Evolutionary conservation across 2,329 filamentous ascomycete species (phyloP).

Genomic region (Trichoderma hamatum): DNA sequence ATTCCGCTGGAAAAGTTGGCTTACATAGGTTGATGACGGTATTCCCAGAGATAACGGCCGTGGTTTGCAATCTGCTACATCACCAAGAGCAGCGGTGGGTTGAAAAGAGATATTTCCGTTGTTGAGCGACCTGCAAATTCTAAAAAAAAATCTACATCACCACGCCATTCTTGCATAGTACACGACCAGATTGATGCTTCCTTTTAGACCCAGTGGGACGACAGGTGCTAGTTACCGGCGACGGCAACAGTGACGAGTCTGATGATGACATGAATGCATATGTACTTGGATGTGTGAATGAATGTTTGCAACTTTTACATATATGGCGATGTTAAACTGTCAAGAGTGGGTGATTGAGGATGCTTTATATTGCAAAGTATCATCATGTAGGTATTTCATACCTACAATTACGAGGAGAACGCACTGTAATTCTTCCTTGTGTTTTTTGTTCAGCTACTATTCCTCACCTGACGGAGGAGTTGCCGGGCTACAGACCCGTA

Average conservation of each 20-base stretch:
- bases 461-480: neutral
- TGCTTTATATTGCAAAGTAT: neutral
- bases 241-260: neutral
- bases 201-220: neutral
- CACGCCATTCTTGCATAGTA: neutral
- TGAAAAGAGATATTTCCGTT: slow-evolving; percentile 88
- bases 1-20: slow-evolving; percentile 82
- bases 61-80: slow-evolving; percentile 79
- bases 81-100: slow-evolving; percentile 89
- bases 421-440: neutral
- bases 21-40: slow-evolving; percentile 84
- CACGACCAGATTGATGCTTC: neutral
- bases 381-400: neutral
- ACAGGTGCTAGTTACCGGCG: neutral
- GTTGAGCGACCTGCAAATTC: slow-evolving; percentile 50
- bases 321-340: neutral
- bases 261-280: neutral
- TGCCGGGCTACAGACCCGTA: neutral
- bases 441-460: neutral
- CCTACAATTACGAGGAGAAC: neutral
- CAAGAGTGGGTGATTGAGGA: neutral
- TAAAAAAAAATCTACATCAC: neutral
- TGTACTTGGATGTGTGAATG: neutral
- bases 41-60: slow-evolving; percentile 83
- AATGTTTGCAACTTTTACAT: neutral